Conservation (phyloP, 768 basidiomycete genomes). For the Auriscalpium vulgare region DNA sequence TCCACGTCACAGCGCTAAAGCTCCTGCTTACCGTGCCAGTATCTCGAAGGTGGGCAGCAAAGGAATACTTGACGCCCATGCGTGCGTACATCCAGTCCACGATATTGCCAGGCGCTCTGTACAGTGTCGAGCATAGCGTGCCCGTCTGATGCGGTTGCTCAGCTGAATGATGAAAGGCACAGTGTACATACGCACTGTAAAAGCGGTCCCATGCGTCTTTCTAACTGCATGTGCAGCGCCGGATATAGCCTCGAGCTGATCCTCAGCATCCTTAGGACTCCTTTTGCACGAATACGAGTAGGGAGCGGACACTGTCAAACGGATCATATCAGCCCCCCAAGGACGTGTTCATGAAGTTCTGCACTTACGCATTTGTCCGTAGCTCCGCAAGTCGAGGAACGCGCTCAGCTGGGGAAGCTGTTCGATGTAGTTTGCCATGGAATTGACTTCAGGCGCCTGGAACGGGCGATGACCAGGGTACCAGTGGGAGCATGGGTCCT, state of each 20-base stretch:
- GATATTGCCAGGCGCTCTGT: slow-evolving; percentile 54
- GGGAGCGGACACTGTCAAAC: slow-evolving; percentile 58
- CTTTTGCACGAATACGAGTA: slow-evolving; percentile 64
- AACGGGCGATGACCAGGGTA: slow-evolving; percentile 71
- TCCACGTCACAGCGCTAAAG: not conserved
- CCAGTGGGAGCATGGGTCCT: slow-evolving; percentile 64
- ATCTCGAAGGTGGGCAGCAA: slow-evolving; percentile 58
- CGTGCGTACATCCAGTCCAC: slow-evolving; percentile 58
- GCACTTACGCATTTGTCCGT: slow-evolving; percentile 66
- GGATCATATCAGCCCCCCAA: not conserved
- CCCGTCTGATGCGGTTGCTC: slow-evolving; percentile 28
- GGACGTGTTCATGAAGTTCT: not conserved
- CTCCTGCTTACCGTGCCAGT: slow-evolving; percentile 51
- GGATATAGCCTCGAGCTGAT: slow-evolving; percentile 63
- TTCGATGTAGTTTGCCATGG: slow-evolving; percentile 60
- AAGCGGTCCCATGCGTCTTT: slow-evolving; percentile 45
- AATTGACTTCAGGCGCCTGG: slow-evolving; percentile 69
- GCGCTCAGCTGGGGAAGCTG: slow-evolving; percentile 45
- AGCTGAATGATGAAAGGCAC: not conserved
- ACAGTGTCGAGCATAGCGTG: slow-evolving; percentile 36
- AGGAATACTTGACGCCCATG: slow-evolving; percentile 52
- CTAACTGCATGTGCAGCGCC: slow-evolving; percentile 55
- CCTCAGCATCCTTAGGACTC: slow-evolving; percentile 63
- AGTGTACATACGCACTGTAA: slow-evolving; percentile 31
- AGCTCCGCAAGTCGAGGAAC: slow-evolving; percentile 73